Conservation (phyloP, 2,329 filamentous ascomycete genomes). For the Metarhizium rileyi region DNA sequence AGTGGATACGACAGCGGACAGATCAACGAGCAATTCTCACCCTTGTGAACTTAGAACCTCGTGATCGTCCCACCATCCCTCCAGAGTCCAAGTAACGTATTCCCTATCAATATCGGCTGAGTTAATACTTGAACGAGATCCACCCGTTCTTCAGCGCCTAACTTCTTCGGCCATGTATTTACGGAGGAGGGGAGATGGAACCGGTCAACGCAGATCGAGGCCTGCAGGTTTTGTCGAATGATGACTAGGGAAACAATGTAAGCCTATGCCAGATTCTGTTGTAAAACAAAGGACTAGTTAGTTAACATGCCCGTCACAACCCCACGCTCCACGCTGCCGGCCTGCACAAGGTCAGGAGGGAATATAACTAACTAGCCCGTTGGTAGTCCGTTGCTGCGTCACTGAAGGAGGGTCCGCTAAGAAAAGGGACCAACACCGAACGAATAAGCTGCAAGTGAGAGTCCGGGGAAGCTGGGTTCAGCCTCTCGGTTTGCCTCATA, state of each 20-base stretch:
- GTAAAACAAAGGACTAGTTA: not conserved
- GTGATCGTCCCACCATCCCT: not conserved
- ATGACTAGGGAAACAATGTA: not conserved
- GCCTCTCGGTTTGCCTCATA: slow-evolving; percentile 5
- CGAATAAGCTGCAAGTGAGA: slow-evolving; percentile 5
- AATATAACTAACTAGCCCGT: too few species aligned
- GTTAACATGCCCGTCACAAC: not conserved
- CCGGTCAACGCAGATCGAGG: too few species aligned
- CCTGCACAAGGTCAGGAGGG: not conserved
- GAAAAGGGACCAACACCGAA: not conserved
- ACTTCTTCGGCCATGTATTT: too few species aligned
- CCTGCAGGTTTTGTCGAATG: too few species aligned
- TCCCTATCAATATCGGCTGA: too few species aligned
- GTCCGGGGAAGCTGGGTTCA: not conserved
- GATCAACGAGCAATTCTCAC: not conserved
- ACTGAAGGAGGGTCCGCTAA: not conserved
- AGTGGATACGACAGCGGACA: not conserved
- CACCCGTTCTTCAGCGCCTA: too few species aligned
- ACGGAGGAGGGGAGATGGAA: too few species aligned
- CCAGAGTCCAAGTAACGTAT: not conserved
- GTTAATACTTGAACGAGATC: too few species aligned
- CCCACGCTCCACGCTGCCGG: not conserved
- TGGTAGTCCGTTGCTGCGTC: not conserved
- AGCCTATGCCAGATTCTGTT: not conserved
- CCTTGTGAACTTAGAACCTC: not conserved